phyloP scores from a whole-genome alignment of 495 filamentous ascomycete species.

The Pyronema domesticum region DNA sequence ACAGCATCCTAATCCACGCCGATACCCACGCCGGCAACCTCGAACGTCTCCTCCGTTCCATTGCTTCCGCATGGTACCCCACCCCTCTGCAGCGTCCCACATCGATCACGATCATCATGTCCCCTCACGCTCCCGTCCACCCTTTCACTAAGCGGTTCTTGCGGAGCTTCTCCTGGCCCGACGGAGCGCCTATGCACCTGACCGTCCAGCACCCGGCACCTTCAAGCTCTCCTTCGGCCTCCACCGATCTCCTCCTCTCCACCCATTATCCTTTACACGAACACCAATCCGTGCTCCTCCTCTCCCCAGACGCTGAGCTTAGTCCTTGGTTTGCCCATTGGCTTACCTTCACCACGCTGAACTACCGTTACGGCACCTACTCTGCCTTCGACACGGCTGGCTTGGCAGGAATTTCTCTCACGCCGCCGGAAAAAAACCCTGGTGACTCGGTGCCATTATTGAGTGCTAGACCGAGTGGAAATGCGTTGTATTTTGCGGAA shows the following conservation, averaged over 20 bases:
- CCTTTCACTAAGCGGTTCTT: slow-evolving; percentile 34
- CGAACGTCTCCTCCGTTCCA: slow-evolving; percentile 41
- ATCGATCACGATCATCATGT: slow-evolving; percentile 36
- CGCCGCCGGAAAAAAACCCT: slow-evolving; percentile 30
- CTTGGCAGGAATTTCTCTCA: slow-evolving; percentile 44
- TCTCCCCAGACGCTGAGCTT: slow-evolving; percentile 45
- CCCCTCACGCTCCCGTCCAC: slow-evolving; percentile 39
- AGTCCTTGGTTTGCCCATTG: slow-evolving; percentile 51
- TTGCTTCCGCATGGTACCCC: slow-evolving; percentile 42
- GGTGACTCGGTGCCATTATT: slow-evolving; percentile 37
- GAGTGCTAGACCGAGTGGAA: slow-evolving; percentile 46
- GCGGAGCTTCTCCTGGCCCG: slow-evolving; percentile 35
- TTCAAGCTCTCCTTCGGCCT: slow-evolving; percentile 25
- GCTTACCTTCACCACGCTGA: slow-evolving; percentile 39
- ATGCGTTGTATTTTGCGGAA: slow-evolving; percentile 49
- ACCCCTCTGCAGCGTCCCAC: slow-evolving; percentile 31
- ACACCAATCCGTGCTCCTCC: slow-evolving; percentile 40
- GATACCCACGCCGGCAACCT: slow-evolving; percentile 39
- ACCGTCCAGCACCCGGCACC: slow-evolving; percentile 33
- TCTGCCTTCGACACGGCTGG: slow-evolving; percentile 20
- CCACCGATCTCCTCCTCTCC: slow-evolving; percentile 41
- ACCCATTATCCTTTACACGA: slow-evolving; percentile 42
- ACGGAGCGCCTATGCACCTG: slow-evolving; percentile 28
- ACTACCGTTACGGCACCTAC: slow-evolving; percentile 42
- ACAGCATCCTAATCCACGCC: slow-evolving; percentile 48